phyloP scores from a whole-genome alignment of 2,329 filamentous ascomycete species.

The Alternaria postmessia region DNA sequence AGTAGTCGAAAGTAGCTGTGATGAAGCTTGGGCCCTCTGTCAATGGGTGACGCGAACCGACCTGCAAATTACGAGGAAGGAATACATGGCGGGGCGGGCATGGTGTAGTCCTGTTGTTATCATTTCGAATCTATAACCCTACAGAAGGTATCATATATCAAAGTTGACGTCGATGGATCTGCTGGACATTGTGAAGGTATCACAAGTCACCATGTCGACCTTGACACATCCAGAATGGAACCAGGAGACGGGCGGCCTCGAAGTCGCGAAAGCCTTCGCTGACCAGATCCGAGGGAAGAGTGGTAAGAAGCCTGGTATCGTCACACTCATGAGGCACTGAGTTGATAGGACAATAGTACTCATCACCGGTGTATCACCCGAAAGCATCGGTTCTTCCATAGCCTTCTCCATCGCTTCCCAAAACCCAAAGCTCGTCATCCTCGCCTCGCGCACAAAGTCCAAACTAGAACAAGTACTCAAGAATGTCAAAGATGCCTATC shows the following conservation, averaged over 20 bases:
- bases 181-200: background rate
- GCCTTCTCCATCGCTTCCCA: constrained; percentile 41
- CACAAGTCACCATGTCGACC: background rate
- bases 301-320: constrained; percentile 15
- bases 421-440: constrained; percentile 36
- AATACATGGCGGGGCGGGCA: background rate
- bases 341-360: constrained; percentile 43
- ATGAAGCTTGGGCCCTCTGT: background rate
- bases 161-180: too few relatives aligned
- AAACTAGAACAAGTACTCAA: constrained; percentile 54
- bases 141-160: too few relatives aligned
- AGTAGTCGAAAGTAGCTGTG: background rate
- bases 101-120: background rate
- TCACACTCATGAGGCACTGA: accelerated
- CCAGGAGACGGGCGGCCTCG: constrained; percentile 39
- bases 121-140: accelerated
- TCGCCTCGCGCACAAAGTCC: constrained; percentile 53
- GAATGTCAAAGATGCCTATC: constrained; percentile 39
- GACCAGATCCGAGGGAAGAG: constrained; percentile 38
- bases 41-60: background rate
- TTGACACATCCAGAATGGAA: constrained; percentile 49
- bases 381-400: constrained; percentile 42
- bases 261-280: constrained; percentile 43
- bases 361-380: constrained; percentile 46
- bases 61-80: background rate